Conservation (phyloP, 768 basidiomycete genomes). For the Tremella mesenterica region DNA sequence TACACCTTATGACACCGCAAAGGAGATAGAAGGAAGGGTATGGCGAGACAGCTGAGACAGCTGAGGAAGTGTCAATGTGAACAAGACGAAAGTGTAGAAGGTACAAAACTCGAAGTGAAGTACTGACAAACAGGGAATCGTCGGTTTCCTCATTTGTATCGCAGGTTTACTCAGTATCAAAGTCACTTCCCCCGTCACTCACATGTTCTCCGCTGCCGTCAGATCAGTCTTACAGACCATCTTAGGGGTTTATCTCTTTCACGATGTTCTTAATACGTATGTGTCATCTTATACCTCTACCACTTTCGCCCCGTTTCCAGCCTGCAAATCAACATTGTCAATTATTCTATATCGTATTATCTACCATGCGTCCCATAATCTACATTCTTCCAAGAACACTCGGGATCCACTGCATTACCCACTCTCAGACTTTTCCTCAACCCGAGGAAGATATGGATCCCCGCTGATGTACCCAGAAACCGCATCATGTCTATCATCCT, state of each 20-base stretch:
- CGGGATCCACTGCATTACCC: no score
- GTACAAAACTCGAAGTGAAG: no score
- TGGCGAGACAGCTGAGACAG: no score
- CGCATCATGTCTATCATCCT: constrained; percentile 20
- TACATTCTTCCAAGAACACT: background rate
- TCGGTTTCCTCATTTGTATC: constrained; percentile 88
- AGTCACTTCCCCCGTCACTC: constrained; percentile 89
- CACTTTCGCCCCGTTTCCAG: background rate
- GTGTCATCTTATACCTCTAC: background rate
- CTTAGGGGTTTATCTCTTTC: constrained; percentile 20
- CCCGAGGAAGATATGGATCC: no score
- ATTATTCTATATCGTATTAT: background rate
- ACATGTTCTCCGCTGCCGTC: constrained; percentile 55
- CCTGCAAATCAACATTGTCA: background rate
- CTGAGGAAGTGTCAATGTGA: no score
- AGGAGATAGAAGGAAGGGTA: no score
- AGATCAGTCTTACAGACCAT: constrained; percentile 23
- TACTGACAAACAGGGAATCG: background rate
- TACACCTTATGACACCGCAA: no score
- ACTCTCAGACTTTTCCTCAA: no score
- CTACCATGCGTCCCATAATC: background rate
- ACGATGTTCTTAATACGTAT: constrained; percentile 20
- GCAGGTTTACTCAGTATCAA: constrained; percentile 88
- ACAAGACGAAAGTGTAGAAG: no score
- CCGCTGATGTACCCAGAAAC: no score